Base-by-base conservation (phyloP, 805 yeast genomes). In the Saccharomycopsis olivae region DNA sequence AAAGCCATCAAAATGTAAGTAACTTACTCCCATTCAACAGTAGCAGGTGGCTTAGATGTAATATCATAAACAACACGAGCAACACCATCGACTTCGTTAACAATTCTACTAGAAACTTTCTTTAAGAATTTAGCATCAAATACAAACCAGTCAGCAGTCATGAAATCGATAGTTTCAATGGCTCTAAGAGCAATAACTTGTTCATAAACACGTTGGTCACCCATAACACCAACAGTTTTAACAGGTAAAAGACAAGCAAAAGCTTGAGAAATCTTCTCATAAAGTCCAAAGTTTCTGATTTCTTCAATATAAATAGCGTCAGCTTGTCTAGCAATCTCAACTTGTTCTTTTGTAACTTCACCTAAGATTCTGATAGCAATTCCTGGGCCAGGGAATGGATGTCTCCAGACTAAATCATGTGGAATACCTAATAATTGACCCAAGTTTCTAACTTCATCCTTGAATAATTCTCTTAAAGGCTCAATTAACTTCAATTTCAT, bases 341-440 rank as follows among this genome's bases (percentile, higher is more conserved):
- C 92, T 68, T 92, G 98, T 50, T 70, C 77, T 51, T 76, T 82
- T 44, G 96, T 84, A 49, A 92, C 97, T 68, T 89, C 97, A 53
- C 99, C 99, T 36, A 92, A 70, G 41, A 92, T 94, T 66, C 99
- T 81, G 62, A 92, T 92, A 53, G 96, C 99, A 59, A 92, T 83
- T 69, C 99, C 99, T 61, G 99, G 99, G 60, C 99, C 99, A 55
- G 99, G 99, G 94, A 92, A 92, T 43, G 99, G 99, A 61, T 92
- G 99, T 73, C 99, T 85, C 97, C 97, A 89, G 51, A 92, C 97
- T 53, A 92, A 73, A 54, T 92, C 97, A 58, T 85, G 92, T 27
- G 96, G 94, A 54, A 92, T 89, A 37, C 95, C 96, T 67, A 92
- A 68, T 39, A 92, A 66, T 68, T 86, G 85, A 65, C 99, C 99